Evolutionary conservation across 192 early-diverging fungal genomes (phyloP).

Genomic region (Rhizophagus sp.): DNA sequence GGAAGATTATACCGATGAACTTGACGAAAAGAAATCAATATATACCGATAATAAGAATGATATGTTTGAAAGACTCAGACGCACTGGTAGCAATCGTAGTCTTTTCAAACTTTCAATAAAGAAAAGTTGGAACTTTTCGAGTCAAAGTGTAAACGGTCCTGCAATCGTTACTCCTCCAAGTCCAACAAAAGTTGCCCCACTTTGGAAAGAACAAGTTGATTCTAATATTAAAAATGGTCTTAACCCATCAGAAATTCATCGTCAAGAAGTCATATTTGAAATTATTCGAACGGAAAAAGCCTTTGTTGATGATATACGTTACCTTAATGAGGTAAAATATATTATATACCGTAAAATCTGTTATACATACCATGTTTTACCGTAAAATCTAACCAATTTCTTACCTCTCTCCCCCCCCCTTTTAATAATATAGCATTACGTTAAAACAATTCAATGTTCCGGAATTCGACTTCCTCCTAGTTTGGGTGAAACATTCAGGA

Average conservation of each 20-base stretch:
- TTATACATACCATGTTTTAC: too few relatives aligned
- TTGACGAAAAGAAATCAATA: background rate
- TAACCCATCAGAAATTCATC: slow-evolving; percentile 1
- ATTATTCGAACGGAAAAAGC: slow-evolving; percentile 26
- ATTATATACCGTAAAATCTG: too few relatives aligned
- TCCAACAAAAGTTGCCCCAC: background rate
- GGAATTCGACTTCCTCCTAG: slow-evolving; percentile 9
- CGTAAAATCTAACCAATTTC: background rate
- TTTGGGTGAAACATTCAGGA: background rate
- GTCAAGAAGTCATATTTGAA: slow-evolving; percentile 26
- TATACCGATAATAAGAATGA: background rate
- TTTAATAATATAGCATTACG: slow-evolving; percentile 15
- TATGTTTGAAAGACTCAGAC: background rate
- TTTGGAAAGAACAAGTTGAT: slow-evolving; percentile 28
- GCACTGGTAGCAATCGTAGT: background rate
- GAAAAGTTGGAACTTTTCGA: slow-evolving; percentile 10
- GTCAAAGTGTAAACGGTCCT: background rate
- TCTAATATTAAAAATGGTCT: slow-evolving; percentile 7
- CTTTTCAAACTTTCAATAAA: slow-evolving; percentile 12
- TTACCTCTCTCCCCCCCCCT: too few relatives aligned
- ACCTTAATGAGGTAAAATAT: slow-evolving; percentile 20
- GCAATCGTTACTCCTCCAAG: background rate
- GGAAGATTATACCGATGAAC: background rate
- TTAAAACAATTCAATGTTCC: slow-evolving; percentile 10
- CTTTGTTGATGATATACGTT: slow-evolving; percentile 13